Conservation (phyloP, 1,284 basidiomycete species). For the Mycena sp. region DNA sequence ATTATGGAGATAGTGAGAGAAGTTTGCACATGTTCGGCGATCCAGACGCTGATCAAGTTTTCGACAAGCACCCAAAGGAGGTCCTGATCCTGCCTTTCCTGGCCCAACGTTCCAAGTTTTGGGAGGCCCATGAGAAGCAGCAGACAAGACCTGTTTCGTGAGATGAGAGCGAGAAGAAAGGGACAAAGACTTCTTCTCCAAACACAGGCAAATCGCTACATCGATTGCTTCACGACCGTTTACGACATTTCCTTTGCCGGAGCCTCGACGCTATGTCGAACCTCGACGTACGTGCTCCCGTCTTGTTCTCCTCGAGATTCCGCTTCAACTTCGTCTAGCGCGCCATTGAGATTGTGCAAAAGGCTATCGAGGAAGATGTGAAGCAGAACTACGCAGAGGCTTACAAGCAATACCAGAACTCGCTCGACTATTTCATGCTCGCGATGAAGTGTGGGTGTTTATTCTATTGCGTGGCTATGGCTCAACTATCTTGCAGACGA, state of each 20-base stretch:
- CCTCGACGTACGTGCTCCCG: constrained; percentile 25
- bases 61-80: too few species aligned
- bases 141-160: too few species aligned
- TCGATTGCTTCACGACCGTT: constrained; percentile 8
- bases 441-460: constrained; percentile 61
- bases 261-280: constrained; percentile 23
- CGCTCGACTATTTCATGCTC: constrained; percentile 99
- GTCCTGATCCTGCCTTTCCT: too few species aligned
- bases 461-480: not conserved
- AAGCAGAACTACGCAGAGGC: constrained; percentile 96
- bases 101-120: too few species aligned
- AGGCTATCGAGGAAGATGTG: constrained; percentile 94
- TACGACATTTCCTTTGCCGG: constrained; percentile 8
- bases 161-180: too few species aligned
- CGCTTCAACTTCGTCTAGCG: constrained; percentile 60
- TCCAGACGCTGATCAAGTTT: too few species aligned
- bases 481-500: constrained; percentile 70
- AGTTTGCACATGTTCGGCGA: too few species aligned
- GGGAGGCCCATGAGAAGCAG: too few species aligned
- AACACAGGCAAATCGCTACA: not conserved
- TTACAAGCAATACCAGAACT: constrained; percentile 94
- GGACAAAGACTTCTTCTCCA: too few species aligned
- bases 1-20: too few species aligned
- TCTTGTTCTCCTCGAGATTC: too few species aligned
- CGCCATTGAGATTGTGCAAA: constrained; percentile 95